Base-by-base conservation (phyloP, 164 flowering plant species). In the Echeveria elegans region DNA sequence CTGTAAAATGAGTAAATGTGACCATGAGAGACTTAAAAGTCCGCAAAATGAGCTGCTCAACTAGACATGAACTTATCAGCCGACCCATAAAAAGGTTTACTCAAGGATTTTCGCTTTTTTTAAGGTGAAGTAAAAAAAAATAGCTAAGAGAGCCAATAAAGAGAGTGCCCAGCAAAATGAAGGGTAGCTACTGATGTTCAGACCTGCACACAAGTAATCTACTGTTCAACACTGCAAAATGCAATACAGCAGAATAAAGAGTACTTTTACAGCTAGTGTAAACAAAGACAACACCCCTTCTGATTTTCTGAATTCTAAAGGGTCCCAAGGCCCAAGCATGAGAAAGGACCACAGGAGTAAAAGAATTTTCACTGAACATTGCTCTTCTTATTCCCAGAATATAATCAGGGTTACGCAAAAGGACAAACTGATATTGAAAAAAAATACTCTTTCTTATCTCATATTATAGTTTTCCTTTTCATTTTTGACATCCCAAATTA, bases 351-450 rank as follows among this genome's bases (percentile, higher is more conserved):
- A 56, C 32, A 56, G 19, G 32, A 16, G 30, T 56, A 19, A 32
- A 56, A 56, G 61, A 56, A 56, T 28, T 11, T 28, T 56, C 61
- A 28, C 31, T 56, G 61, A 29, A 28, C 61, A 56, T 28, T 28
- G 26, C 61, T 19, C 61, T 56, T 14, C 26, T 56, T 32, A 56
- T 56, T 56, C 61, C 61, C 61, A 26, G 61, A 56, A 56, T 56
- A 11, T 14, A 56, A 56, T 50, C 56, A 50, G 56, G 28, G 26
- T 28, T 56, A 56, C 7, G 32, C 61, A 56, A 26, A 19, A 56
- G 19, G 61, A 56, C 61, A 56, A 56, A 56, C 18, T 56, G 19
- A 26, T 56, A 56, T 7, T 26, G 61, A 56, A 56, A 56, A 56
- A n/a, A n/a, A n/a, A n/a, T n/a, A n/a, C n/a, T n/a, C n/a, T n/a